A percentile compares a stretch with the other conserved stretches of the same genome.
These are phyloP conservation scores for Alopecurus myosuroides DNA, from an alignment of 176 grass and related monocot species.

Conservation along the genomic window DNA sequence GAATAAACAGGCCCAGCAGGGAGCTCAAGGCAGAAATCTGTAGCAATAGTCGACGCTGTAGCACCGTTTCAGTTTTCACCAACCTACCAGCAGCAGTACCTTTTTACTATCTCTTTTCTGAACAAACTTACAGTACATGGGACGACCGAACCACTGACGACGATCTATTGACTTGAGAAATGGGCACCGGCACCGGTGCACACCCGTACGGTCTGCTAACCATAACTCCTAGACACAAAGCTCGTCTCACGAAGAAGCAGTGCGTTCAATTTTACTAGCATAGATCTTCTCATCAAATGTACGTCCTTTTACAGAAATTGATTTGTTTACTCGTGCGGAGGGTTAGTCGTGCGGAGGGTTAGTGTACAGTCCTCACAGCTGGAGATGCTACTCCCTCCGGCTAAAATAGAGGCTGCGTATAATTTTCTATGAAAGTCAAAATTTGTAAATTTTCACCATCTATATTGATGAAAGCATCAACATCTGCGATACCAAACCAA, in stretches of 20 bases:
- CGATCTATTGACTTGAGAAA: neutral
- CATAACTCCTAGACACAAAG: neutral
- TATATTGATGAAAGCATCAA: too few relatives aligned
- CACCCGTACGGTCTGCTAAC: neutral
- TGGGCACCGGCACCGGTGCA: neutral
- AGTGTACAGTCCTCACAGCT: too few relatives aligned
- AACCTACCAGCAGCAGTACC: neutral
- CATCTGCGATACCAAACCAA: too few relatives aligned
- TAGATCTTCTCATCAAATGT: too few relatives aligned
- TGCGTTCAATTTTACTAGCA: too few relatives aligned
- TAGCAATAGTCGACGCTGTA: neutral
- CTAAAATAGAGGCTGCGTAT: too few relatives aligned
- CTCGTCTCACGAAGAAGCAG: neutral
- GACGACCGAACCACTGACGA: neutral
- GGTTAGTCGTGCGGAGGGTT: too few relatives aligned
- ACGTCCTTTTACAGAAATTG: too few relatives aligned
- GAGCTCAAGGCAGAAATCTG: neutral
- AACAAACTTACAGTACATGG: neutral
- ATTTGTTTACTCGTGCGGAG: too few relatives aligned
- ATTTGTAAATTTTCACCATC: too few relatives aligned
- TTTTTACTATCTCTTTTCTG: neutral
- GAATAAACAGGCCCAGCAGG: neutral
- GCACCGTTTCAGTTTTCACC: neutral
- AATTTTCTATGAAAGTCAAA: too few relatives aligned
- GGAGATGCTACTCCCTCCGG: too few relatives aligned